Evolutionary conservation across 2,329 filamentous ascomycete genomes (phyloP), one percentile per base, ranked within the genome.

Genomic region (Fusarium annulatum): DNA sequence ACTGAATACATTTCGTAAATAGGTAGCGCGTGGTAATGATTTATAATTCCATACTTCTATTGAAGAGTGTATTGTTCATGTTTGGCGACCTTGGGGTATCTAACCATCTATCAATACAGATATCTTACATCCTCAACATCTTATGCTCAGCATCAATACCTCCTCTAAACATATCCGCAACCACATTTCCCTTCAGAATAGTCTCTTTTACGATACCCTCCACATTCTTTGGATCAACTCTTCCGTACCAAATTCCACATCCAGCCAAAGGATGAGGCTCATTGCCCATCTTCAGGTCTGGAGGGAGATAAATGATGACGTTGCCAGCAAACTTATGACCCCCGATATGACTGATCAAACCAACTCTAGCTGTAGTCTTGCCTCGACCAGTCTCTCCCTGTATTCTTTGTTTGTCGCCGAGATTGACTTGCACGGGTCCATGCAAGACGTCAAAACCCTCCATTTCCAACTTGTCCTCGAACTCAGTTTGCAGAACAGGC

Each of bases 241-340:
- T 85, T 1, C 94, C 94, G 80, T 96, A 96, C 94, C 94, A 96
- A 6, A 96, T 88, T 2, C 93, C 93, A 77, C 89, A 89, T 0
- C 93, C 93, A 2, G 88, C 89, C 57, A 95, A 81, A 9, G 89
- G 86, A 79, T 93, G 90, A 15, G 75, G 70, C 69, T 82, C 73
- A 9, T 85, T 87, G 8, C 81, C 83, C 36, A 65, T 81, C 69
- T 79, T 84, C 70, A 85, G 67, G 0, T 78, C 78, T 0, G 91
- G 92, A 9, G 94, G 94, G 9, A 96, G 80, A 77, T 96, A 96
- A 3, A 96, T 82, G 53, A 96, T 94, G 41, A 96, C 89, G 80
- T 97, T 97, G 3, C 94, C 94, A 1, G 94, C 94, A 80, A 92
- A 96, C 80, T 95, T 95, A 82, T 97, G 94, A 0, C 94, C 94